Conservation (phyloP, 345 rosid genomes). For the Firmiana major region DNA sequence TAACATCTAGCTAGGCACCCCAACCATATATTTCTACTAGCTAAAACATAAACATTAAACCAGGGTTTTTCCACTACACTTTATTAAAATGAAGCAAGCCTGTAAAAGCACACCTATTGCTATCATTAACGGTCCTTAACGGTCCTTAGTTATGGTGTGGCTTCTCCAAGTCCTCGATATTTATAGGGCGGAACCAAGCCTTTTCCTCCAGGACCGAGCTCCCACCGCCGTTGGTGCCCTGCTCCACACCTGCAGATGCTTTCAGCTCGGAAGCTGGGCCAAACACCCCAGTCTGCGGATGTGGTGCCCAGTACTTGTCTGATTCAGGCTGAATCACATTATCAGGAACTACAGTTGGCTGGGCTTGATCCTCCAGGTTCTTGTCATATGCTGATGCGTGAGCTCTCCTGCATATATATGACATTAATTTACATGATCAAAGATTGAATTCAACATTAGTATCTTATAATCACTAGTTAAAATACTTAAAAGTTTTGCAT, state of each 20-base stretch:
- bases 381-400: slow-evolving; percentile 73
- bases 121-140: neutral
- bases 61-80: neutral
- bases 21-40: neutral
- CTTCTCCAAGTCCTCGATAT: slow-evolving; percentile 87
- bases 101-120: neutral
- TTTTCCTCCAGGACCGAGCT: slow-evolving; percentile 60
- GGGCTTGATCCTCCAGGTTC: slow-evolving; percentile 67
- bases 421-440: neutral
- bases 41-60: neutral
- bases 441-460: neutral
- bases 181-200: slow-evolving; percentile 94
- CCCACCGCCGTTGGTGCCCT: neutral
- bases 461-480: too few species aligned
- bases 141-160: slow-evolving; percentile 36
- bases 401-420: slow-evolving; percentile 39
- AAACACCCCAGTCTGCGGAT: slow-evolving; percentile 87
- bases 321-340: slow-evolving; percentile 58
- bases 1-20: neutral
- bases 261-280: slow-evolving; percentile 58
- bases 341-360: slow-evolving; percentile 63
- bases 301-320: slow-evolving; percentile 88
- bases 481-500: too few species aligned
- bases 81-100: neutral
- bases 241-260: slow-evolving; percentile 17